phyloP scores from a whole-genome alignment of 176 grass and related monocot genomes.

The Raddia guianensis region DNA sequence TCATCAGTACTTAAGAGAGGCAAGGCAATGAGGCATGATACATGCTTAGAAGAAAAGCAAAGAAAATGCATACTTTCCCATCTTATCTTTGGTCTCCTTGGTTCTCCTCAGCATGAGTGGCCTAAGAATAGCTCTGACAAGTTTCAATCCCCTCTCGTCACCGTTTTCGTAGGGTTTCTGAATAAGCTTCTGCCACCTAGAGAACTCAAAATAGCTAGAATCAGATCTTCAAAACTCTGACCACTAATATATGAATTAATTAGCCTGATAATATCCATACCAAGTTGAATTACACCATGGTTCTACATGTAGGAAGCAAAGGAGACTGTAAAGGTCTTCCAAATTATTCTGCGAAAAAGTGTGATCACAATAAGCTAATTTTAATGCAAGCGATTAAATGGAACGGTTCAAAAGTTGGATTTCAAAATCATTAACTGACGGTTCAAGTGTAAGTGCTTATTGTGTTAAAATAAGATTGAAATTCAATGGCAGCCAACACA shows the following conservation, averaged over 20 bases:
- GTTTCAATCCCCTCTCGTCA: conserved; percentile 71
- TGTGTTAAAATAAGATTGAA: not conserved
- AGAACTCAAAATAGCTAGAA: conserved; percentile 14
- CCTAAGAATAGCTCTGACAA: conserved; percentile 88
- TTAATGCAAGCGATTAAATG: conserved; percentile 23
- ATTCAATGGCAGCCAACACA: conserved; percentile 23
- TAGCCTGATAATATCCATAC: conserved; percentile 42
- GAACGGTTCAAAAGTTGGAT: conserved; percentile 15
- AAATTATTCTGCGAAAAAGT: conserved; percentile 70
- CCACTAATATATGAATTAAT: conserved; percentile 22
- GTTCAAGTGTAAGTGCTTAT: conserved; percentile 6
- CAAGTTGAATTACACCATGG: conserved; percentile 82
- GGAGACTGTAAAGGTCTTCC: conserved; percentile 92
- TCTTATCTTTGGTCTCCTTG: conserved; percentile 92
- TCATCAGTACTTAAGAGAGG: not conserved
- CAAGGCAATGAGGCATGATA: not conserved
- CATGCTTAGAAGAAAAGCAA: not conserved
- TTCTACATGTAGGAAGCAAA: conserved; percentile 86
- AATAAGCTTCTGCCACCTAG: conserved; percentile 85
- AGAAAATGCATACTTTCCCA: conserved; percentile 61
- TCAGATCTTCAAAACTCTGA: not conserved
- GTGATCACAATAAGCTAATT: not conserved
- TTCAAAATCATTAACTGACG: not conserved
- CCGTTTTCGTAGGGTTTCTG: conserved; percentile 89
- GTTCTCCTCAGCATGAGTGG: conserved; percentile 89